Base-by-base conservation (phyloP, 805 yeast genomes). In the Nakazawaea ambrosiae region DNA sequence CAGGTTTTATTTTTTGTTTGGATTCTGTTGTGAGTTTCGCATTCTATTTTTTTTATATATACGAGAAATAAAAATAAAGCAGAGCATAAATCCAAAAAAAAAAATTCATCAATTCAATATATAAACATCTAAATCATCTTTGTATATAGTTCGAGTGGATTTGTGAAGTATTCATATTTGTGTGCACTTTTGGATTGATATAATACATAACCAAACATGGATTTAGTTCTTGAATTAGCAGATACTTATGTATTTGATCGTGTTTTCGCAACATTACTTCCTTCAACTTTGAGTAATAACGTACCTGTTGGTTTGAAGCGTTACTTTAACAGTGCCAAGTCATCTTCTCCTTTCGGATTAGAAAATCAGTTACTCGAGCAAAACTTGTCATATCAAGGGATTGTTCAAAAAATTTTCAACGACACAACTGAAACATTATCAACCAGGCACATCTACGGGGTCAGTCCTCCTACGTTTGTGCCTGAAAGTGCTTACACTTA, bases 171-270 rank as follows among this genome's bases (percentile, higher is more conserved):
- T n/a, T n/a, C n/a, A n/a, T n/a, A n/a, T n/a, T n/a, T n/a, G n/a
- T n/a, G n/a, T n/a, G n/a, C n/a, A n/a, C n/a, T n/a, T n/a, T n/a
- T n/a, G n/a, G n/a, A n/a, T n/a, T n/a, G n/a, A n/a, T n/a, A n/a
- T n/a, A n/a, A n/a, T n/a, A n/a, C n/a, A n/a, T n/a, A n/a, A n/a
- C n/a, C 24, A 7, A 22, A 22, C 41, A 90, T 92, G 98, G 98
- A 92, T 81, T 66, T 92, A 53, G 88, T 87, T 18, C 70, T 92
- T 36, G 98, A 92, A 59, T 65, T 77, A 18, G 61, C 67, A 32
- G 98, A 92, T 61, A 68, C 84, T 33, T 84, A 63, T 49, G 50
- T 77, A 20, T 73, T 90, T 35, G 98, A 92, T 63, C 68, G 66
- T 55, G 63, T 75, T 14, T 90, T 88, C 50, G 84, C 97, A 22